Evolutionary conservation across 805 yeast genomes (phyloP).

Genomic region (Phaffomyces opuntiae): DNA sequence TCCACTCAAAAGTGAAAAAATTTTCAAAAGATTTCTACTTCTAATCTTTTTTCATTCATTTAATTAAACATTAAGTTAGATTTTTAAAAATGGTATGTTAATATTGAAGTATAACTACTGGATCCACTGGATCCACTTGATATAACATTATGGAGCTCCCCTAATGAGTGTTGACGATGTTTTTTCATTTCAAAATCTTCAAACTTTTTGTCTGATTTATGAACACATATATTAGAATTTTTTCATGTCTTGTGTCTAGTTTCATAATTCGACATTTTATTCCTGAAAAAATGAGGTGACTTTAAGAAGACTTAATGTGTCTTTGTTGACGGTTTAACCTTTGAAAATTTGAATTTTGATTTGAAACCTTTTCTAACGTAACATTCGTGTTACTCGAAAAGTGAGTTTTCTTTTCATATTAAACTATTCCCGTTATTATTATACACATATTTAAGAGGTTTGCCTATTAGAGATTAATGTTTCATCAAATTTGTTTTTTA

Average conservation of each 20-base stretch:
- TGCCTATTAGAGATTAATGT: background rate
- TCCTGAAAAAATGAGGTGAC: too few species aligned
- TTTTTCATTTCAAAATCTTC: background rate
- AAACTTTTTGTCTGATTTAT: too few species aligned
- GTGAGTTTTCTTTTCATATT: background rate
- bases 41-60: background rate
- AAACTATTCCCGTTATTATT: background rate
- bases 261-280: too few species aligned
- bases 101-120: too few species aligned
- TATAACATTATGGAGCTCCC: conserved; percentile 25
- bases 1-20: too few species aligned
- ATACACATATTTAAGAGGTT: background rate
- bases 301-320: too few species aligned
- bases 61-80: background rate
- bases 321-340: background rate
- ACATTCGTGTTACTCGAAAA: background rate
- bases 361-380: background rate
- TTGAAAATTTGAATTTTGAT: background rate
- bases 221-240: background rate
- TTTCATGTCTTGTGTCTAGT: too few species aligned
- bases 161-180: conserved; percentile 24
- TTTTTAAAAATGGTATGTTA: conserved; percentile 4
- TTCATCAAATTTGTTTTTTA: background rate
- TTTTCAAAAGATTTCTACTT: background rate
- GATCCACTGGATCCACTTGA: background rate